These are phyloP conservation scores for Ophiocordyceps camponoti-leonardi DNA, from an alignment of 2,329 filamentous ascomycete species.

Conservation along the genomic window DNA sequence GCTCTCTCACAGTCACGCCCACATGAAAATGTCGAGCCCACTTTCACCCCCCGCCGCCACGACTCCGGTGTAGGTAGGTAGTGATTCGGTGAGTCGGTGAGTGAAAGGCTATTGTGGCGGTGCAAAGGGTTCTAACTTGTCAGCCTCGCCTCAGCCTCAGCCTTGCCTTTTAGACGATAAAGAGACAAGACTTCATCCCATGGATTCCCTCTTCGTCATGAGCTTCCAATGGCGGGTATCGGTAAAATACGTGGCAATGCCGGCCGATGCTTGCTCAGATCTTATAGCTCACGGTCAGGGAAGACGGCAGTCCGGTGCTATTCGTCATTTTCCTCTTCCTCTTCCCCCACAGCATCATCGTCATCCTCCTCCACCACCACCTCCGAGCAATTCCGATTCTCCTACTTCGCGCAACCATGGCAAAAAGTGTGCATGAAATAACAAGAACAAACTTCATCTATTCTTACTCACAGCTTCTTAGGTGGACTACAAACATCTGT, in stretches of 20 bases:
- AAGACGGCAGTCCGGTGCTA: neutral
- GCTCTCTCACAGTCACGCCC: no score
- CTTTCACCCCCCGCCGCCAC: no score
- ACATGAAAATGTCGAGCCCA: no score
- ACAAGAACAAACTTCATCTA: neutral
- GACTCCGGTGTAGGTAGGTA: no score
- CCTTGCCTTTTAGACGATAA: no score
- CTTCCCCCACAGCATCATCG: neutral
- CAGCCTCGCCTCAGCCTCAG: neutral
- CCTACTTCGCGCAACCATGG: constrained; percentile 6
- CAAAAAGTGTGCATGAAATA: neutral
- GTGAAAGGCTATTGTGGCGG: neutral
- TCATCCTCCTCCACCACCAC: neutral
- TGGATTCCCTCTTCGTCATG: no score
- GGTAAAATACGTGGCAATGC: neutral
- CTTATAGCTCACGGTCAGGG: neutral
- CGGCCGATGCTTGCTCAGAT: neutral
- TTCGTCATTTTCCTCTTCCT: neutral
- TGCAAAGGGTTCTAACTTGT: neutral
- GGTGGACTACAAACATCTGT: constrained; percentile 7
- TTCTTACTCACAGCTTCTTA: neutral
- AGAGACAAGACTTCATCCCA: no score
- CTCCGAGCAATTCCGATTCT: constrained; percentile 6
- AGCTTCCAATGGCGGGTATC: neutral
- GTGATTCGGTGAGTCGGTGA: no score